Evolutionary conservation across 2,329 filamentous ascomycete genomes (phyloP).

Genomic region (Aspergillus sp.): DNA sequence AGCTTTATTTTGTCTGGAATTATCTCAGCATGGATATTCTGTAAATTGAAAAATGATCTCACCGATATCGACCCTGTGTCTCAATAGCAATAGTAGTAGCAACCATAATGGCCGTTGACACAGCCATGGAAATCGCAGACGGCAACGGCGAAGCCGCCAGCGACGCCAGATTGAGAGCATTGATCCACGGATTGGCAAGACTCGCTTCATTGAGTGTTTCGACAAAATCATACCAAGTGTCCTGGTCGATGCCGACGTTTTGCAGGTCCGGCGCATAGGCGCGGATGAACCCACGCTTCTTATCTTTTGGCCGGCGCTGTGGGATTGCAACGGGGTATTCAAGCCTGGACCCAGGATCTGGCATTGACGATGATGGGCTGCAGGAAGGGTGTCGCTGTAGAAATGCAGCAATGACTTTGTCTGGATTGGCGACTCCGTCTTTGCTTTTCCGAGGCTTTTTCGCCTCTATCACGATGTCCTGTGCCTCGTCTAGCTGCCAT

Average conservation of each 20-base stretch:
- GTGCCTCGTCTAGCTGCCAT: slow-evolving; percentile 28
- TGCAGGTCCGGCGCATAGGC: slow-evolving; percentile 41
- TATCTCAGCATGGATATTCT: too few species aligned
- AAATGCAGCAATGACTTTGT: slow-evolving; percentile 18
- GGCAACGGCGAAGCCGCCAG: slow-evolving; percentile 42
- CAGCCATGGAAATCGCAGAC: slow-evolving; percentile 41
- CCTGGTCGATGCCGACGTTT: slow-evolving; percentile 36
- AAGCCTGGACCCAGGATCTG: slow-evolving; percentile 12
- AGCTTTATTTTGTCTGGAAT: slow-evolving; percentile 43
- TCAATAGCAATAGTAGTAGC: slow-evolving; percentile 45
- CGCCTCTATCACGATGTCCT: slow-evolving; percentile 9
- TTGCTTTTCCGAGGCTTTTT: neutral
- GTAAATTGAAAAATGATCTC: too few species aligned
- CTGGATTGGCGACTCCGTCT: neutral
- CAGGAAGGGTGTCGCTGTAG: slow-evolving; percentile 8
- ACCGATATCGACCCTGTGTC: slow-evolving; percentile 33
- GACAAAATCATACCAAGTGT: slow-evolving; percentile 39
- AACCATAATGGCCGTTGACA: slow-evolving; percentile 47
- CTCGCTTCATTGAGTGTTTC: slow-evolving; percentile 40
- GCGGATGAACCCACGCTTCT: slow-evolving; percentile 39
- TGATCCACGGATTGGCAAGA: slow-evolving; percentile 38
- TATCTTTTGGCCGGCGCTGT: slow-evolving; percentile 37
- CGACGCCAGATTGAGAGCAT: slow-evolving; percentile 46
- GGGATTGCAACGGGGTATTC: slow-evolving; percentile 41
- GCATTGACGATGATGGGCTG: neutral